phyloP scores from a whole-genome alignment of 2,329 filamentous ascomycete species.

The Cladosporium velox region DNA sequence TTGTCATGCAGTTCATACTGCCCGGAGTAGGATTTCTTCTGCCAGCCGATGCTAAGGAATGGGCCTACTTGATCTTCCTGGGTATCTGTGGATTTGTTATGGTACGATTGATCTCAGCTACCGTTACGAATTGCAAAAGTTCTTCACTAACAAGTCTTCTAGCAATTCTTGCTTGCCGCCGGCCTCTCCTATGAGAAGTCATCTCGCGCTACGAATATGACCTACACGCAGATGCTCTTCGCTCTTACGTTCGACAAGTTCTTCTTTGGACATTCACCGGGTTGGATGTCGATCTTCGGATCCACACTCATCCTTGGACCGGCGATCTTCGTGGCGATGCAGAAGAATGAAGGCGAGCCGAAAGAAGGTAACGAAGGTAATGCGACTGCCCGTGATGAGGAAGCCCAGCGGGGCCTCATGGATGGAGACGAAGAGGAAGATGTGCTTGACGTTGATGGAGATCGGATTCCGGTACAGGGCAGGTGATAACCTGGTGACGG shows the following conservation, averaged over 20 bases:
- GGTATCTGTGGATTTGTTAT: slow-evolving; percentile 76
- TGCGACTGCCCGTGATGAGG: slow-evolving; percentile 26
- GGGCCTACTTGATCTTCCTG: slow-evolving; percentile 67
- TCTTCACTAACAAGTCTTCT: not conserved
- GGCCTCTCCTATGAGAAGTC: slow-evolving; percentile 73
- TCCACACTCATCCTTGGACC: slow-evolving; percentile 65
- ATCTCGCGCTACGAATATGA: slow-evolving; percentile 63
- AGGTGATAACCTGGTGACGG: not conserved
- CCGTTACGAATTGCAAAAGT: not conserved
- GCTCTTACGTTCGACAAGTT: slow-evolving; percentile 65
- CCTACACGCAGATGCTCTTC: slow-evolving; percentile 71
- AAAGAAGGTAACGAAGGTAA: slow-evolving; percentile 21
- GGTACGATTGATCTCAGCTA: slow-evolving; percentile 38
- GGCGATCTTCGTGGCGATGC: slow-evolving; percentile 64
- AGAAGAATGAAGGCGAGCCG: slow-evolving; percentile 43
- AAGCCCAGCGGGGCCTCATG: slow-evolving; percentile 28
- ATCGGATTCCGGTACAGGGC: not conserved
- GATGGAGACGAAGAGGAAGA: not conserved
- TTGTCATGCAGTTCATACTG: slow-evolving; percentile 58
- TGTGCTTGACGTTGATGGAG: not conserved
- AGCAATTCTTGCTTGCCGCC: slow-evolving; percentile 79
- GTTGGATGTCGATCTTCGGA: slow-evolving; percentile 60
- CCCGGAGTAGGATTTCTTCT: slow-evolving; percentile 60
- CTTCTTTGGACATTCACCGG: slow-evolving; percentile 63
- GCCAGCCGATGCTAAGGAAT: slow-evolving; percentile 59